phyloP scores from a whole-genome alignment of 1,284 basidiomycete genomes.

The Vanrija humicola region DNA sequence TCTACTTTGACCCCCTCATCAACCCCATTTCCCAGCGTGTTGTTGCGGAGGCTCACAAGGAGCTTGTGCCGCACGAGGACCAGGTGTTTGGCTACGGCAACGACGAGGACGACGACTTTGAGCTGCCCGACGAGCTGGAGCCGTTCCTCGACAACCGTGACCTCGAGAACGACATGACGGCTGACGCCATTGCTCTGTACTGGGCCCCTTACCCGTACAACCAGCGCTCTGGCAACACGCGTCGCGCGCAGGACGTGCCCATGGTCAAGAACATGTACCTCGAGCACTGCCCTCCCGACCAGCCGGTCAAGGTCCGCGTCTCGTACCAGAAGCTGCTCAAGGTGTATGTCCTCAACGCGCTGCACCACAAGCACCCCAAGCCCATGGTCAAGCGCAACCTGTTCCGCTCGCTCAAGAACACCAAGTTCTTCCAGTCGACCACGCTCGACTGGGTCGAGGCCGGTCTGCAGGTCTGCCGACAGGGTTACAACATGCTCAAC shows the following conservation, averaged over 20 bases:
- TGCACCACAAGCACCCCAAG: constrained; percentile 84
- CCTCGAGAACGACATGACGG: constrained; percentile 85
- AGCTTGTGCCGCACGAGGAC: constrained; percentile 84
- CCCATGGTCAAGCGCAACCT: constrained; percentile 97
- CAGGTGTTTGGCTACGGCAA: constrained; percentile 77
- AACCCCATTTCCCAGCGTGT: constrained; percentile 91
- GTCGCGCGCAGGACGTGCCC: constrained; percentile 90
- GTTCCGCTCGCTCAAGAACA: constrained; percentile 92
- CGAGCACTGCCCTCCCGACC: constrained; percentile 94
- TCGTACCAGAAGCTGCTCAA: constrained; percentile 99
- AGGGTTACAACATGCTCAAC: constrained; percentile 99
- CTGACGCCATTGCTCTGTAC: constrained; percentile 96
- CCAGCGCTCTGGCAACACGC: constrained; percentile 84
- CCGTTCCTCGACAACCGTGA: constrained; percentile 81
- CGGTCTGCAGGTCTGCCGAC: constrained; percentile 94
- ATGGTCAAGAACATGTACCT: constrained; percentile 97
- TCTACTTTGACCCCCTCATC: constrained; percentile 98
- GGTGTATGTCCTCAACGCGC: constrained; percentile 90
- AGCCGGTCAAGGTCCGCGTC: constrained; percentile 96
- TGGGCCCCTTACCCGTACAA: constrained; percentile 98
- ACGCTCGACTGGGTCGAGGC: constrained; percentile 99
- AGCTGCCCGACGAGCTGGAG: constrained; percentile 72
- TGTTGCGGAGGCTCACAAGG: constrained; percentile 73
- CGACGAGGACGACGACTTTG: constrained; percentile 77
- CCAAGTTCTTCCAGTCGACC: constrained; percentile 99